phyloP scores from a whole-genome alignment of 2,329 filamentous ascomycete genomes.

The Cladosporium sp. region DNA sequence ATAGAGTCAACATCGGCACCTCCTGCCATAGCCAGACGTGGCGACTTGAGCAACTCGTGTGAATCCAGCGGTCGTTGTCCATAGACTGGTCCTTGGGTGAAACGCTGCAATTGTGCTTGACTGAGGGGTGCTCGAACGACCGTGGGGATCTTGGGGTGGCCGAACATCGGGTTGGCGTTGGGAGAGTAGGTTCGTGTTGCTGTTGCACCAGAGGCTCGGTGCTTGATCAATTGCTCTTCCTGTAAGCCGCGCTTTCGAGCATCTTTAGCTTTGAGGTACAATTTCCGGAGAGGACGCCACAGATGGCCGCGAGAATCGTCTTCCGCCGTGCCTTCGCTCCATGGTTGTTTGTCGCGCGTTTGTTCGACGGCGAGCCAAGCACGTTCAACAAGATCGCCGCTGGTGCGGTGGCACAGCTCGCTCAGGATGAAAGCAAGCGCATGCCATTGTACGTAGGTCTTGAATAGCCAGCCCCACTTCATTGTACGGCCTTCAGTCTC shows the following conservation, averaged over 20 bases:
- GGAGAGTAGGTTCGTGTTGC: conserved; percentile 34
- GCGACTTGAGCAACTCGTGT: conserved; percentile 35
- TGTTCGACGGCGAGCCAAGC: conserved; percentile 60
- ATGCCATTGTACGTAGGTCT: conserved; percentile 66
- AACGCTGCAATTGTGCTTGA: conserved; percentile 35
- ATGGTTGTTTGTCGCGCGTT: conserved; percentile 43
- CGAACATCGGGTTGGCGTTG: conserved; percentile 38
- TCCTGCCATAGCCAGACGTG: conserved; percentile 26
- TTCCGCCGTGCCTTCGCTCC: conserved; percentile 37
- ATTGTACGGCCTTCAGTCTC: conserved; percentile 62
- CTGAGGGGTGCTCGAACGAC: conserved; percentile 37
- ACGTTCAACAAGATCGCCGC: conserved; percentile 58
- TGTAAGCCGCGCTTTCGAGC: conserved; percentile 54
- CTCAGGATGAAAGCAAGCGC: conserved; percentile 62
- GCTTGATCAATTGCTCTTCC: conserved; percentile 35
- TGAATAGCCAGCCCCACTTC: conserved; percentile 67
- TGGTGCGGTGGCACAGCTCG: conserved; percentile 59
- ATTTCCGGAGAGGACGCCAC: conserved; percentile 63
- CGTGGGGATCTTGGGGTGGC: conserved; percentile 29
- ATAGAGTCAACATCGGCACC: conserved; percentile 22
- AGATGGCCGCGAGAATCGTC: conserved; percentile 52
- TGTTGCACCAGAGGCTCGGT: conserved; percentile 21
- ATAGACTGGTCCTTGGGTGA: conserved; percentile 34
- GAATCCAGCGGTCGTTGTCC: conserved; percentile 36
- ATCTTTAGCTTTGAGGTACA: conserved; percentile 60